phyloP scores from a whole-genome alignment of 345 rosid genomes.

The Populus euphratica region DNA sequence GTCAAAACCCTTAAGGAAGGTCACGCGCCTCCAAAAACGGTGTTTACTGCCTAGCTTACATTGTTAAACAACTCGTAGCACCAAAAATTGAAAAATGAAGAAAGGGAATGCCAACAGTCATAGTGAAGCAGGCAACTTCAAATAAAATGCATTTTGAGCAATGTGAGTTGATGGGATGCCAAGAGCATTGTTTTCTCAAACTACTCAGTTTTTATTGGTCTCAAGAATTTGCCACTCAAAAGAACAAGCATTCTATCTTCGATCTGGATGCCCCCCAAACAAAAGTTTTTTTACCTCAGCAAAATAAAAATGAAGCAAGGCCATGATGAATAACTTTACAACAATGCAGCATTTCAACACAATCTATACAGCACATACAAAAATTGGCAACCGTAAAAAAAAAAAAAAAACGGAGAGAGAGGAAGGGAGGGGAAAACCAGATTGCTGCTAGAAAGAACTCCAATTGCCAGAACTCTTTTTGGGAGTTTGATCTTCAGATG shows the following conservation, averaged over 20 bases:
- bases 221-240: neutral
- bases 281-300: neutral
- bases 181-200: neutral
- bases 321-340: slow-evolving; percentile 31
- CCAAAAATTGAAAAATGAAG: too few species aligned
- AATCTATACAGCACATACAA: slow-evolving; percentile 34
- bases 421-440: neutral
- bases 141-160: too few species aligned
- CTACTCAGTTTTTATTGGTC: neutral
- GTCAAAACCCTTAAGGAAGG: too few species aligned
- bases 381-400: neutral
- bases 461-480: slow-evolving; percentile 60
- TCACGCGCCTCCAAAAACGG: too few species aligned
- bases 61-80: too few species aligned
- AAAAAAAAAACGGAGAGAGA: neutral
- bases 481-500: slow-evolving; percentile 52
- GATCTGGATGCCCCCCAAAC: slow-evolving; percentile 5
- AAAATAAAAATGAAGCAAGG: slow-evolving; percentile 5
- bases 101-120: too few species aligned
- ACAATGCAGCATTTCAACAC: slow-evolving; percentile 21
- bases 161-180: too few species aligned
- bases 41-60: too few species aligned
- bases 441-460: slow-evolving; percentile 53
- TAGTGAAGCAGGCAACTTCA: too few species aligned
- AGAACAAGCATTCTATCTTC: slow-evolving; percentile 1